A percentile compares a stretch with the other conserved stretches of the same genome.
These are phyloP conservation scores for Apiotrichum montevideense DNA, from an alignment of 1,284 basidiomycete species.

Conservation along the genomic window DNA sequence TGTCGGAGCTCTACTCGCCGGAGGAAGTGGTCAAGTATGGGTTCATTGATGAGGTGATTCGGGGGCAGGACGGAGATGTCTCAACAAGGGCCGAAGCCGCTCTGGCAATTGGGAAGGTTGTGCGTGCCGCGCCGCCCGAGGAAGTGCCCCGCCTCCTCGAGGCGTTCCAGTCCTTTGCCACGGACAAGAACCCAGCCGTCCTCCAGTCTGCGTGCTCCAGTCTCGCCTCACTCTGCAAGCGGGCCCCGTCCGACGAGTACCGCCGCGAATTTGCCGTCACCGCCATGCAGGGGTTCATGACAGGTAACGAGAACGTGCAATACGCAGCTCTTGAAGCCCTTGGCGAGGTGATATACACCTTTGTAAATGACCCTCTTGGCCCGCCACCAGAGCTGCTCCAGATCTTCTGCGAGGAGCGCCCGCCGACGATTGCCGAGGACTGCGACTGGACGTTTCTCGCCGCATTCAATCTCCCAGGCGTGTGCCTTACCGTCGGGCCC, in stretches of 20 bases:
- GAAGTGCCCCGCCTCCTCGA: constrained; percentile 67
- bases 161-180: constrained; percentile 64
- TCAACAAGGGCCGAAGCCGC: constrained; percentile 87
- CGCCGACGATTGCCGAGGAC: constrained; percentile 35
- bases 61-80: constrained; percentile 67
- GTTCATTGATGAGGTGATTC: constrained; percentile 76
- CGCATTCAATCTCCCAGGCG: constrained; percentile 92
- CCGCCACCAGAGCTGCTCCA: constrained; percentile 73
- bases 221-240: constrained; percentile 69
- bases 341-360: constrained; percentile 85
- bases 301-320: constrained; percentile 59
- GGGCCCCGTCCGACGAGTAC: constrained; percentile 53
- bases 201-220: constrained; percentile 83
- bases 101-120: constrained; percentile 78
- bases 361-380: constrained; percentile 58
- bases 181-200: constrained; percentile 74
- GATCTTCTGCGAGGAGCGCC: constrained; percentile 57
- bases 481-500: constrained; percentile 73
- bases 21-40: constrained; percentile 57
- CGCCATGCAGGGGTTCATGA: constrained; percentile 59
- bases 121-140: constrained; percentile 73
- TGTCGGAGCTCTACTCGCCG: constrained; percentile 53
- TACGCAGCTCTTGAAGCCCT: constrained; percentile 79
- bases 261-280: constrained; percentile 61
- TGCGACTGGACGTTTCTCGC: constrained; percentile 76